A percentile compares a stretch with the other conserved stretches of the same genome.
phyloP scores from a whole-genome alignment of 2,329 filamentous ascomycete species.

The Colletotrichum truncatum region DNA sequence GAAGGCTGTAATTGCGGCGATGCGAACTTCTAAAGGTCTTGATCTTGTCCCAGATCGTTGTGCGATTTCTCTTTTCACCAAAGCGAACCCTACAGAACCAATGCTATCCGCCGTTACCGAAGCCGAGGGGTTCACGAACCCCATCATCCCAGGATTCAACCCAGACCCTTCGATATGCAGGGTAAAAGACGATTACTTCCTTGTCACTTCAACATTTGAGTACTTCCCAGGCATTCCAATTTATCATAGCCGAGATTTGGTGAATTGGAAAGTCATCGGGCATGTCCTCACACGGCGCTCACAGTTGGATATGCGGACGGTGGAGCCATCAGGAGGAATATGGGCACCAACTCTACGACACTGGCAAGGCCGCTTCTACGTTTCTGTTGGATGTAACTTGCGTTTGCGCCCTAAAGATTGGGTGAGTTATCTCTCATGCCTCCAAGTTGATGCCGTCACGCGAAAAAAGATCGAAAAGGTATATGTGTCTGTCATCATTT shows the following conservation, averaged over 20 bases:
- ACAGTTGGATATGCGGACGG: background rate
- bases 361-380: constrained; percentile 3
- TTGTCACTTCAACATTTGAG: background rate
- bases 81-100: too few relatives aligned
- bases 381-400: background rate
- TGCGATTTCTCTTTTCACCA: too few relatives aligned
- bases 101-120: too few relatives aligned
- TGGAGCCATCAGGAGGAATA: background rate
- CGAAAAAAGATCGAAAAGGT: too few relatives aligned
- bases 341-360: constrained; percentile 9
- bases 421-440: background rate
- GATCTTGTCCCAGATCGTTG: too few relatives aligned
- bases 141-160: constrained; percentile 2
- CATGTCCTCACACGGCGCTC: background rate
- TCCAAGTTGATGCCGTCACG: too few relatives aligned
- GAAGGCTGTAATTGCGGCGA: too few relatives aligned
- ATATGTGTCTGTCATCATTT: too few relatives aligned
- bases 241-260: background rate
- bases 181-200: background rate
- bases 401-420: background rate
- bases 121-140: background rate
- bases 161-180: constrained; percentile 1
- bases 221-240: background rate
- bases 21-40: too few relatives aligned
- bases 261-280: background rate